Base-by-base conservation (phyloP, 139 green algal species). In the Gonium pectorale region DNA sequence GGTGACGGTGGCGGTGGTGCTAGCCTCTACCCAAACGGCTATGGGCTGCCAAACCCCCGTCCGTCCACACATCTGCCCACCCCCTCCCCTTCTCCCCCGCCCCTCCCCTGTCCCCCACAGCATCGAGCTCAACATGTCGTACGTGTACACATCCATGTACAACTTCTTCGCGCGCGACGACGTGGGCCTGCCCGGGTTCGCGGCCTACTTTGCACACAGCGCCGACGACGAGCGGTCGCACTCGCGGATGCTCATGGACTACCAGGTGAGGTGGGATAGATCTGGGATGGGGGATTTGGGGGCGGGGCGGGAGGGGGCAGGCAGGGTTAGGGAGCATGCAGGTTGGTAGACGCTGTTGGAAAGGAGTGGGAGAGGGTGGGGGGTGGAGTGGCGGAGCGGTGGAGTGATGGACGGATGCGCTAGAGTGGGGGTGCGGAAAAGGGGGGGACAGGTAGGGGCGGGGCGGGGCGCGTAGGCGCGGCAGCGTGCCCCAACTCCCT, bases 161-260 rank as follows among this genome's bases (percentile, higher is more conserved):
- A 79, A 88, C 33, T 99, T 95, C 92, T 98, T 98, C 83, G 85
- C 87, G 5, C 90, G 96, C 4, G 96, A 98, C 89, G 97, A 98
- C 84, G 95, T 99, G 43, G 96, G 80, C 26, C 93, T 99, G 66
- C 91, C 93, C n/a, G 96, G 96, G 27, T 91, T 98, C 31, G 95
- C 96, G 0, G 80, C 69, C 60, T 88, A 83, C 74, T 92, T 90
- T 67, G 71, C 67, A 35, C 27, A 91, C 43, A 81, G 89, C 27
- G 89, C 68, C 56, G 43, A 90, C 9, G 94, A 97, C 70, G 96
- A 98, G 91, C 85, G 96, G 29, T 52, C 43, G 19, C 96, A 98
- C 86, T 96, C 96, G 0, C 91, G 96, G 83, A 69, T 82, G 38
- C 56, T 82, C 21, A 71, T 82, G 40, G n/a, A 71, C 29, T 82